Evolutionary conservation across 2,329 filamentous ascomycete genomes (phyloP), one percentile per base, ranked within the genome.

Genomic region (Cercospora beticola): DNA sequence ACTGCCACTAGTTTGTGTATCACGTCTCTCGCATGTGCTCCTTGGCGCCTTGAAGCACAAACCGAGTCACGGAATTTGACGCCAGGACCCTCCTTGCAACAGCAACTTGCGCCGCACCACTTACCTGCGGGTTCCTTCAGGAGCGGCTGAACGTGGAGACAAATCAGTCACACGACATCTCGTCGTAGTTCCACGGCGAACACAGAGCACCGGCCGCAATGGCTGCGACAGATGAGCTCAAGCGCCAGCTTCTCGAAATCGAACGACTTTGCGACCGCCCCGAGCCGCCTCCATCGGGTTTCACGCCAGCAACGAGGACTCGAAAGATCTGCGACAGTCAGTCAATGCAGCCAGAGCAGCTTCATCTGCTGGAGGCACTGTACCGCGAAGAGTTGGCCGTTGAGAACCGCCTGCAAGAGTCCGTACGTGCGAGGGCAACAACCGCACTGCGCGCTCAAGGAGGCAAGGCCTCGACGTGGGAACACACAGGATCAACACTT

Each of bases 311-410:
- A 6, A 57, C 6, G 7, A 57, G 21, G 23, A 4, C 52, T 31
- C 60, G 60, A 21, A 31, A 30, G 14, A 46, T 62, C 60, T 26
- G 60, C 36, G 26, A 49, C 36, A 46, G 40, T 57, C 49, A 64
- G 49, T 30, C 49, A 21, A 23, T 64, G 31, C 21, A 54, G 46
- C 46, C 18, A n/a, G 28, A 57, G 30, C 21, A 64, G 46, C 16
- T 9, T 12, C 16, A 64, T 14, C 9, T 36, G 23, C 62, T 64
- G 46, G 62, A 58, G 30, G 18, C 28, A 18, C 62, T 64, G 28
- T 57, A 33, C 28, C n/a, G 52, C 18, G 21, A 64, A 14, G 62
- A 62, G 28, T 40, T 28, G 21, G 60, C 18, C 21, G n/a, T 46
- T 8, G 10, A 12, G 8, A 8, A 46, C 23, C 18, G 26, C 21